Percentiles rank a stretch among this genome's conserved stretches.
Conservation (phyloP, 1,139 yeast species). For the Blastobotrys malaysiensis region DNA sequence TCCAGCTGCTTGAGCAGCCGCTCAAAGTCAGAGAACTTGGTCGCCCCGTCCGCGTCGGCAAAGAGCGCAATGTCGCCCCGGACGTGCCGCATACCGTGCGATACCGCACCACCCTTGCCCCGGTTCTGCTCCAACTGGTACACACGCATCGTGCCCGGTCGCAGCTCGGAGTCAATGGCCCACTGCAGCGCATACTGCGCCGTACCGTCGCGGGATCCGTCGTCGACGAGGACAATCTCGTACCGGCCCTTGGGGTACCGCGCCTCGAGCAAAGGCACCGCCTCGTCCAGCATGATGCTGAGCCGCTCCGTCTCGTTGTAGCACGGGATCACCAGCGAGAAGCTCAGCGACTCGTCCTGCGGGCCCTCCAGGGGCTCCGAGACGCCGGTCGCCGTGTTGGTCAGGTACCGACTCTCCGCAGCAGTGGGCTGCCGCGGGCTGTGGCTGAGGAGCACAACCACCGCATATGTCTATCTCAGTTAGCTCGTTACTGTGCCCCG, state of each 20-base stretch:
- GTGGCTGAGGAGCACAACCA: constrained; percentile 52
- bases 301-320: constrained; percentile 78
- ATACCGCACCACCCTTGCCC: constrained; percentile 98
- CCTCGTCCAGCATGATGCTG: constrained; percentile 70
- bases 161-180: constrained; percentile 44
- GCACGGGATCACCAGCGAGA: constrained; percentile 86
- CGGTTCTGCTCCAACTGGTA: constrained; percentile 65
- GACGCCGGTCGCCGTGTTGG: constrained; percentile 31
- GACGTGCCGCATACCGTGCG: constrained; percentile 79
- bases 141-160: constrained; percentile 62
- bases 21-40: constrained; percentile 64
- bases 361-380: constrained; percentile 21
- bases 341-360: constrained; percentile 18
- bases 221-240: constrained; percentile 86
- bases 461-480: constrained; percentile 34
- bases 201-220: constrained; percentile 84
- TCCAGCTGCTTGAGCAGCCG: constrained; percentile 47
- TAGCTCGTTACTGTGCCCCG: background rate
- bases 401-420: constrained; percentile 47
- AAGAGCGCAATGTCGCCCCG: constrained; percentile 73
- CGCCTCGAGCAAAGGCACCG: constrained; percentile 50
- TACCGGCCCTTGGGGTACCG: constrained; percentile 36
- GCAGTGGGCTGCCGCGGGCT: constrained; percentile 53
- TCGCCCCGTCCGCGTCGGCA: constrained; percentile 98
- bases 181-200: constrained; percentile 62